A percentile compares a stretch with the other conserved stretches of the same genome.
phyloP scores from a whole-genome alignment of 495 filamentous ascomycete genomes.

The Bryoglossum gracile region DNA sequence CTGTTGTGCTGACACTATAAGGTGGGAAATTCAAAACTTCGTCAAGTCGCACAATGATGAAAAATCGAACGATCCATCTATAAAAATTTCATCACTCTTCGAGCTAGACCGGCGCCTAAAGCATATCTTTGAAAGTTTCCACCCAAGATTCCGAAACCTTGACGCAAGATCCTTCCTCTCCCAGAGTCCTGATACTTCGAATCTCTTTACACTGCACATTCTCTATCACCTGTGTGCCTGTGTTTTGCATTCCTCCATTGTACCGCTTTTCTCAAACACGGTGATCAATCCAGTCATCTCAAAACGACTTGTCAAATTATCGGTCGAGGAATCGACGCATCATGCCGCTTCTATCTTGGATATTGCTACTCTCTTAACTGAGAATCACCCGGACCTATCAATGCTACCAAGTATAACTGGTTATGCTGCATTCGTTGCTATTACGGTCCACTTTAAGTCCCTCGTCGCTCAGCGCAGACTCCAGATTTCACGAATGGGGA shows the following conservation, averaged over 20 bases:
- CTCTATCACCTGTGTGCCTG: constrained; percentile 13
- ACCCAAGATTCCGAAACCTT: background rate
- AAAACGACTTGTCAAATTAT: constrained; percentile 6
- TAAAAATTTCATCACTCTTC: background rate
- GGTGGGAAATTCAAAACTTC: constrained; percentile 13
- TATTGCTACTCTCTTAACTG: constrained; percentile 13
- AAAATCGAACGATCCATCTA: background rate
- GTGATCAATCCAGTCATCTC: constrained; percentile 2
- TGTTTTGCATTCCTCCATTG: constrained; percentile 11
- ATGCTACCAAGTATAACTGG: constrained; percentile 9
- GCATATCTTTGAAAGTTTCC: constrained; percentile 2
- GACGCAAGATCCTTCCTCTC: background rate
- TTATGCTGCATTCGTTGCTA: constrained; percentile 11
- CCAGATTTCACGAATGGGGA: background rate
- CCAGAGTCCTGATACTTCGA: constrained; percentile 1
- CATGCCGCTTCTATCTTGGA: constrained; percentile 9
- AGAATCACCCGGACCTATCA: constrained; percentile 5
- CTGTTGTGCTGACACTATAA: background rate
- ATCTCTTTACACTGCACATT: constrained; percentile 5
- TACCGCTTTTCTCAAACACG: constrained; percentile 12
- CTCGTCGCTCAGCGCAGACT: constrained; percentile 13
- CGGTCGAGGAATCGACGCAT: constrained; percentile 8
- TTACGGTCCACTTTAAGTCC: constrained; percentile 16
- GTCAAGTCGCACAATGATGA: background rate
- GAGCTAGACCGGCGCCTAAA: constrained; percentile 6